phyloP scores from a whole-genome alignment of 805 yeast species.

The Ogataea nitratoaversa region DNA sequence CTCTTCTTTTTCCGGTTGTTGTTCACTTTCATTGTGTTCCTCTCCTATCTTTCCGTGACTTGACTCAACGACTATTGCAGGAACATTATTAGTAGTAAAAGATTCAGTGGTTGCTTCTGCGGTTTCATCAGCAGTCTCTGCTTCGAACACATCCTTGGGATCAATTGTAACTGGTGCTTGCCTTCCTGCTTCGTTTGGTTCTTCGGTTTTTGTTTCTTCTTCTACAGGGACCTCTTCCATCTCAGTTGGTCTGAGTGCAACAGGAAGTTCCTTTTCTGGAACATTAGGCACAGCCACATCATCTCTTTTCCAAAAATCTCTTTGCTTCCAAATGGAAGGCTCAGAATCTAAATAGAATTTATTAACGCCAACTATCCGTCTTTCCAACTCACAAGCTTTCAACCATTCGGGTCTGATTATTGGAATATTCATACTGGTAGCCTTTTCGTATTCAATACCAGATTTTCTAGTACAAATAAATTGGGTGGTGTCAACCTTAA shows the following conservation, averaged over 20 bases:
- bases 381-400: slow-evolving; percentile 85
- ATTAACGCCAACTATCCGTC: slow-evolving; percentile 89
- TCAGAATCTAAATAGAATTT: slow-evolving; percentile 68
- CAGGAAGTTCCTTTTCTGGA: slow-evolving; percentile 3
- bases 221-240: background rate
- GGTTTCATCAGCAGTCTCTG: background rate
- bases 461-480: slow-evolving; percentile 70
- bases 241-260: background rate
- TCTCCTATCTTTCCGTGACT: too few species aligned
- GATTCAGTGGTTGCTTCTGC: slow-evolving; percentile 1
- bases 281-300: background rate
- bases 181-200: slow-evolving; percentile 1
- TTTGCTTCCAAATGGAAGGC: slow-evolving; percentile 38
- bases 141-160: background rate
- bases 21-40: background rate
- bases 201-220: background rate
- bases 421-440: slow-evolving; percentile 83
- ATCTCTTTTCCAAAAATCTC: slow-evolving; percentile 36
- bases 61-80: background rate
- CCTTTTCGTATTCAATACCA: slow-evolving; percentile 68
- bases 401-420: slow-evolving; percentile 96
- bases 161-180: slow-evolving; percentile 1
- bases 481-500: slow-evolving; percentile 90
- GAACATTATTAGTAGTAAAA: slow-evolving; percentile 2
- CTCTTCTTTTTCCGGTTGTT: background rate